Base-by-base conservation (phyloP, 768 basidiomycete genomes). In the Tricholoma furcatifolium region DNA sequence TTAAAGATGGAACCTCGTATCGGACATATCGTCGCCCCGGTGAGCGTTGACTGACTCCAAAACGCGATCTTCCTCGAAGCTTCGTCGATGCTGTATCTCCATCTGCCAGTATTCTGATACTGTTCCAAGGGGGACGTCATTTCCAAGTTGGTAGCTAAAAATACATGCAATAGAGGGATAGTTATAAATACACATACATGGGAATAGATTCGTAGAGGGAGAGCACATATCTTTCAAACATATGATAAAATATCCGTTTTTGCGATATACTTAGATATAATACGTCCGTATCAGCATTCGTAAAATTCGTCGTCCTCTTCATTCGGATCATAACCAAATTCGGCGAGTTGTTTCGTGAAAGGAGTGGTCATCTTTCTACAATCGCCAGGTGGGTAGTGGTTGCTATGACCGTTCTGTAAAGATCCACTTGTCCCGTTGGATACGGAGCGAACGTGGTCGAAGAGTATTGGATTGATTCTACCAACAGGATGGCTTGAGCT, bases 391-490 rank as follows among this genome's bases (percentile, higher is more conserved):
- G 36, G 51, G 51, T 55, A 48, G 2, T 43, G 31, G 31, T 35
- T 41, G n/a, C 24, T 38, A 31, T 53, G 42, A 21, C 20, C 30
- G 2, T 40, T 43, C 20, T 20, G 40, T 43, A 24, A 12, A 7
- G 32, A 39, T 30, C 47, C 23, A 14, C 44, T 18, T 17, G 34
- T 10, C 36, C 32, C 32, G 11, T 38, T 18, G 35, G 54, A 58
- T 27, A 48, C 51, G 15, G 48, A 56, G 11, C 57, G 48, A 15
- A 42, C 61, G 35, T 60, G 52, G 24, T 58, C 53, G 18, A 55
- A 47, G 10, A 62, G 52, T 50, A 62, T 58, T 17, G 52, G 52
- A 40, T 62, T 62, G 20, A 58, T 57, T 30, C 61, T 62, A 40
- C 34, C 20, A 9, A 39, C 17, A 18, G 11, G 15, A 14, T 18